Conservation (phyloP, 805 yeast genomes). For the Ogataea methanolica region DNA sequence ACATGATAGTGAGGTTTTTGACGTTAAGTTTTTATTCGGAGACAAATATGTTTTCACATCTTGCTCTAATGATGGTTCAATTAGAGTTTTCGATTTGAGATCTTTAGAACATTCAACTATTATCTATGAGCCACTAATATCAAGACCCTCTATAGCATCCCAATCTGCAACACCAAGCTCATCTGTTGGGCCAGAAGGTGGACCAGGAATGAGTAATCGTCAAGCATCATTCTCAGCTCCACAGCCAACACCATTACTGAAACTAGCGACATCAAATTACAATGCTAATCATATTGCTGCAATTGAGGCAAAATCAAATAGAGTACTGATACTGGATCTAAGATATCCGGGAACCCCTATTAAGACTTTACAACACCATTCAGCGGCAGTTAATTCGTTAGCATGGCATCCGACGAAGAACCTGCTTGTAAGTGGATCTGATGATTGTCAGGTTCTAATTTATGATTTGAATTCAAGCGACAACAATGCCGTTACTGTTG, state of each 20-base stretch:
- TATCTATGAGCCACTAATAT: constrained; percentile 69
- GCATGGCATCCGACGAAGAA: constrained; percentile 81
- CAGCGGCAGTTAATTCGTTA: constrained; percentile 64
- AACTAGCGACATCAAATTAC: constrained; percentile 71
- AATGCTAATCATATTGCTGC: constrained; percentile 86
- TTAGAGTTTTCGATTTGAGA: constrained; percentile 86
- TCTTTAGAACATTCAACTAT: constrained; percentile 91
- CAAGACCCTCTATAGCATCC: constrained; percentile 7
- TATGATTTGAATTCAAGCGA: constrained; percentile 50
- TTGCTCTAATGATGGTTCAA: constrained; percentile 94
- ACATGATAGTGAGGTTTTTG: constrained; percentile 92
- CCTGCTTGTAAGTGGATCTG: constrained; percentile 58
- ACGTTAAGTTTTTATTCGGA: constrained; percentile 76
- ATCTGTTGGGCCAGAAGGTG: too few relatives aligned
- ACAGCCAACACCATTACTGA: constrained; percentile 56
- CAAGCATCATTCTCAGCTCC: constrained; percentile 6
- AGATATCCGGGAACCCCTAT: constrained; percentile 85
- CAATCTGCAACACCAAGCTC: too few relatives aligned
- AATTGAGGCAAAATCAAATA: constrained; percentile 63
- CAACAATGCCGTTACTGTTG: neutral
- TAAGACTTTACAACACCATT: constrained; percentile 62
- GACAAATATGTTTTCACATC: constrained; percentile 79
- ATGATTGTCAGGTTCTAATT: constrained; percentile 67
- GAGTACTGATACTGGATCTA: constrained; percentile 71
- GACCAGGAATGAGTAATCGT: neutral